Percentiles rank a stretch among this genome's conserved stretches.
Evolutionary conservation across 768 basidiomycete species (phyloP).

Genomic region (Mycena rebaudengoi): DNA sequence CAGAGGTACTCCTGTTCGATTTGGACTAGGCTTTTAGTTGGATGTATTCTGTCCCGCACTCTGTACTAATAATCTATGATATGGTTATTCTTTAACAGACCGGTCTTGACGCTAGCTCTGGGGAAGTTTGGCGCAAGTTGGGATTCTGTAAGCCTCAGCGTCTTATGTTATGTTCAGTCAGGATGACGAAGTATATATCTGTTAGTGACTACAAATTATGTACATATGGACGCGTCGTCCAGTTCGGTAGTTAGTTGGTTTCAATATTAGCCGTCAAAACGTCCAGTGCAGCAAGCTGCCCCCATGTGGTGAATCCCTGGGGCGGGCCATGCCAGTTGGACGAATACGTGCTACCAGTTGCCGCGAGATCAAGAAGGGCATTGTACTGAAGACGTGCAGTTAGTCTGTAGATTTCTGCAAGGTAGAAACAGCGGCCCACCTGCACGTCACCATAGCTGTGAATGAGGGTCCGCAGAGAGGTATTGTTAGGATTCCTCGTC

Average conservation of each 20-base stretch:
- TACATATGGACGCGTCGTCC: too few species aligned
- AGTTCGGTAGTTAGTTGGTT: constrained; percentile 45
- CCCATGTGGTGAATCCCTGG: constrained; percentile 56
- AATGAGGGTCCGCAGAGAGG: constrained; percentile 48
- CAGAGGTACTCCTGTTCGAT: constrained; percentile 86
- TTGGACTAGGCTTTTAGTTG: constrained; percentile 51
- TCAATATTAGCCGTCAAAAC: constrained; percentile 49
- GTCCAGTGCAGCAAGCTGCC: constrained; percentile 57
- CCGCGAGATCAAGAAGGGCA: constrained; percentile 57
- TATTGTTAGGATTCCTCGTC: constrained; percentile 46
- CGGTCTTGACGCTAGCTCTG: too few species aligned
- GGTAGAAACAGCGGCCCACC: constrained; percentile 39
- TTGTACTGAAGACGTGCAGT: too few species aligned
- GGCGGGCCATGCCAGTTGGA: constrained; percentile 58
- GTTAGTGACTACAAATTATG: too few species aligned
- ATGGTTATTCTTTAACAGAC: too few species aligned
- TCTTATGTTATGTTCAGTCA: too few species aligned
- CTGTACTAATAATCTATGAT: too few species aligned
- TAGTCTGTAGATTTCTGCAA: too few species aligned
- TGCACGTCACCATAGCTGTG: constrained; percentile 62
- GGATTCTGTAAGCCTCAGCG: too few species aligned
- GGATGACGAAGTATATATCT: too few species aligned
- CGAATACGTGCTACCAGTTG: constrained; percentile 52
- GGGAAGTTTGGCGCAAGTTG: too few species aligned
- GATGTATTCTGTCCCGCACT: too few species aligned